These are phyloP conservation scores for Leccinum subgranulosum DNA, from an alignment of 768 basidiomycete genomes.

Conservation along the genomic window DNA sequence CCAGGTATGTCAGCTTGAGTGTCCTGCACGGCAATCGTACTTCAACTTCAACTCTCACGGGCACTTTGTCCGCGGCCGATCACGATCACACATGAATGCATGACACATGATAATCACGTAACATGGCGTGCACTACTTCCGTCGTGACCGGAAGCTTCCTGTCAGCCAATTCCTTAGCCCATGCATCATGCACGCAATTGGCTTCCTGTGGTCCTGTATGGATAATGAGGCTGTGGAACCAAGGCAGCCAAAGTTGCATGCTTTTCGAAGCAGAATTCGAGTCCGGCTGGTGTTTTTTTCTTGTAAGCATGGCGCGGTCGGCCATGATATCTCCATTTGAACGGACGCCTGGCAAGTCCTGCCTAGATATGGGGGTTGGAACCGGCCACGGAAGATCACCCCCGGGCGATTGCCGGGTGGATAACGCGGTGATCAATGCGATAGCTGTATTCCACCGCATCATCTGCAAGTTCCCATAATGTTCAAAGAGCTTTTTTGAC, in stretches of 20 bases:
- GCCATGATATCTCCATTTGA: background rate
- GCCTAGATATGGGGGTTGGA: background rate
- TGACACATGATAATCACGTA: background rate
- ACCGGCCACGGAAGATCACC: background rate
- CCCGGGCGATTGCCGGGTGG: no score
- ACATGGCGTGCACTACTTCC: background rate
- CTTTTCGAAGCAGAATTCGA: background rate
- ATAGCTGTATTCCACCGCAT: no score
- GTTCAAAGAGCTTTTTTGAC: background rate
- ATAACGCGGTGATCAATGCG: no score
- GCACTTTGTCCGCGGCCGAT: background rate
- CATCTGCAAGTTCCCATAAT: no score
- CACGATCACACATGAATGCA: background rate
- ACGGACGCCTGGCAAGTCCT: background rate
- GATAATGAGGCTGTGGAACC: background rate
- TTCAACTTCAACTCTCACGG: background rate
- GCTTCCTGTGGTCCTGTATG: slow-evolving; percentile 2
- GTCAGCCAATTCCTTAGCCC: background rate
- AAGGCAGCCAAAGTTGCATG: background rate
- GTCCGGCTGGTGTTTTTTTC: background rate
- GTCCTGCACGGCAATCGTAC: background rate
- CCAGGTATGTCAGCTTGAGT: background rate
- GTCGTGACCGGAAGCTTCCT: background rate
- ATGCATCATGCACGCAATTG: background rate
- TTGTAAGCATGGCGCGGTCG: background rate